Evolutionary conservation across 1,139 yeast species (phyloP), one percentile per base, ranked within the genome.

Genomic region (Scheffersomyces illinoinensis): DNA sequence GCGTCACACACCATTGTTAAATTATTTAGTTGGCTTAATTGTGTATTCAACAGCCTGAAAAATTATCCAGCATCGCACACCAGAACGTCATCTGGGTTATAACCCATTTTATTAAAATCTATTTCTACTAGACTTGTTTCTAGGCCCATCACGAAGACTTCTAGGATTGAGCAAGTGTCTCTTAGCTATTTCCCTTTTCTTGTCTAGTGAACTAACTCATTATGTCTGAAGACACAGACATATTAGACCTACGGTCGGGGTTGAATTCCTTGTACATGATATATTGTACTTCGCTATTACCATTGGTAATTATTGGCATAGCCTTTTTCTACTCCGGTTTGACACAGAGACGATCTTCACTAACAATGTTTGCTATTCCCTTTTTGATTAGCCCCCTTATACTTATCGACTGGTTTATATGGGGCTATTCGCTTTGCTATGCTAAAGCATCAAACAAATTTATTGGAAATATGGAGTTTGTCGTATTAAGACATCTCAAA

Each of bases 321-420:
- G 78, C 84, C 0, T 69, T 85, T 53, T 86, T 86, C 64, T 86
- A 86, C 66, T 81, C 88, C 0, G 90, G 90, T 0, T 71, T 86
- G 55, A 84, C 87, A 5, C 86, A 85, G 61, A 72, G 88, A 60
- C 73, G 86, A 59, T 81, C 89, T 1, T 79, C 89, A 1, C 73
- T 86, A 53, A 78, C 85, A 19, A 87, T 85, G 78, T 72, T 85
- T 26, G 77, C 86, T 1, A 70, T 84, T 50, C 86, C 88, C 1
- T 60, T 83, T 8, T 58, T 85, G 18, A 67, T 83, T 12, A 60
- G 74, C 1, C 79, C 86, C 0, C 67, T 84, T 14, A 71, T 84
- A 2, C 68, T 83, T 54, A 64, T 86, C 10, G 86, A 86, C 62
- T 86, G 88, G 87, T 82, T 77, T 61, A 75, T 84, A n/a, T 81